phyloP scores from a whole-genome alignment of 2,329 filamentous ascomycete species.

The Rhynchosporium graminicola region DNA sequence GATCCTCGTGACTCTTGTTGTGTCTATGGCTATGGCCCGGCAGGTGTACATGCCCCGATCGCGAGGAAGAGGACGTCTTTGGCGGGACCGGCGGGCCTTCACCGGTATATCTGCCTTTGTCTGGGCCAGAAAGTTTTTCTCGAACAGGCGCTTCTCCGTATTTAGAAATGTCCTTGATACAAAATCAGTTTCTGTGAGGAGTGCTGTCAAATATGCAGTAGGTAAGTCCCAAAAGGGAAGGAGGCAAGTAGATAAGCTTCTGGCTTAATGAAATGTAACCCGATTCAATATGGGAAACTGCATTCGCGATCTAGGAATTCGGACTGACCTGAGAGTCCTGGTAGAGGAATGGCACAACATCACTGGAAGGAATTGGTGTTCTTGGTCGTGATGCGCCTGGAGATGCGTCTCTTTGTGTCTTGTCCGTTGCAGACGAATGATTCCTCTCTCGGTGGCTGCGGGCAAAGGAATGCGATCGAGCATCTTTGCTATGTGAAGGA shows the following conservation, averaged over 20 bases:
- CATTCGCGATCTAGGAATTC: background rate
- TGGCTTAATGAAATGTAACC: background rate
- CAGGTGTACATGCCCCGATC: slow-evolving; percentile 63
- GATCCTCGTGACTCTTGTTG: slow-evolving; percentile 68
- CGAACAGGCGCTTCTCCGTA: slow-evolving; percentile 78
- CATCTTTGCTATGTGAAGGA: slow-evolving; percentile 56
- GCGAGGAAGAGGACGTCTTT: slow-evolving; percentile 64
- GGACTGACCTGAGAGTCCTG: slow-evolving; percentile 75
- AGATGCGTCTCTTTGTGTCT: slow-evolving; percentile 64
- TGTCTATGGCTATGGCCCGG: slow-evolving; percentile 66
- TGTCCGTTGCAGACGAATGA: slow-evolving; percentile 74
- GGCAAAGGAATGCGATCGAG: slow-evolving; percentile 62
- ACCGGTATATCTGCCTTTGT: slow-evolving; percentile 65
- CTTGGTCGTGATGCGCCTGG: slow-evolving; percentile 75
- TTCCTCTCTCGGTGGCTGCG: slow-evolving; percentile 70
- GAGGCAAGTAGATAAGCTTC: slow-evolving; percentile 9
- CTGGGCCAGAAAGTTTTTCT: slow-evolving; percentile 66
- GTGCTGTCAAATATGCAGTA: background rate
- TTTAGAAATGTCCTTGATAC: slow-evolving; percentile 66
- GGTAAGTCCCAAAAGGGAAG: slow-evolving; percentile 7
- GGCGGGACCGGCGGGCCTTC: slow-evolving; percentile 51
- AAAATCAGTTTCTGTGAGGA: slow-evolving; percentile 11
- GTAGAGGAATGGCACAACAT: slow-evolving; percentile 97
- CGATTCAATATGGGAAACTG: background rate
- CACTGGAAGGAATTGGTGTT: slow-evolving; percentile 84